A percentile compares a stretch with the other conserved stretches of the same genome.
Evolutionary conservation across 2,329 filamentous ascomycete genomes (phyloP).

Genomic region (Pseudocercospora pini-densiflorae): DNA sequence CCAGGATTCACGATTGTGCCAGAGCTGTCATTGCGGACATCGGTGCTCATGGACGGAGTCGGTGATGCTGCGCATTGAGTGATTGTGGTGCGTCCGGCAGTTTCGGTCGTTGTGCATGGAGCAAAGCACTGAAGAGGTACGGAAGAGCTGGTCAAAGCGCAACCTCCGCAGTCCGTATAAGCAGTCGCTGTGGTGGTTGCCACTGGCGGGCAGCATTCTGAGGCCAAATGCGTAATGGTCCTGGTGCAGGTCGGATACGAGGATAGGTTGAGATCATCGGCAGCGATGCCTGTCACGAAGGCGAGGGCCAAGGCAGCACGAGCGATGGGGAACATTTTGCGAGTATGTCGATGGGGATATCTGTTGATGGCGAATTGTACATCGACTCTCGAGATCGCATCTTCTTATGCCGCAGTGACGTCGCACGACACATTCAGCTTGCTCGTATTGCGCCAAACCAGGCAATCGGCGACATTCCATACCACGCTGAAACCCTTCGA

Average conservation of each 20-base stretch:
- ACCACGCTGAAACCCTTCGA: constrained; percentile 6
- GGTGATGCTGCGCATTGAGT: constrained; percentile 6
- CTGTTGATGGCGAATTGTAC: neutral
- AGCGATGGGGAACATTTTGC: neutral
- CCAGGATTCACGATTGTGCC: neutral
- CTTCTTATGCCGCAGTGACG: neutral
- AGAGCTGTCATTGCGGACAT: neutral
- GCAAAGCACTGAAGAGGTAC: constrained; percentile 16
- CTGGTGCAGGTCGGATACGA: constrained; percentile 13
- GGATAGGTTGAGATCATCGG: neutral
- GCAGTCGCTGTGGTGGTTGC: constrained; percentile 10
- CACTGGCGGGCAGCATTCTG: constrained; percentile 16
- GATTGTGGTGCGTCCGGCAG: constrained; percentile 10
- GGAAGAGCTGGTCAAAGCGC: constrained; percentile 6
- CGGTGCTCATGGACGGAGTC: neutral
- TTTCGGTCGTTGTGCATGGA: constrained; percentile 11
- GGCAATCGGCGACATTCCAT: constrained; percentile 5
- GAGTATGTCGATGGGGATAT: neutral
- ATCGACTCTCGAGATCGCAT: neutral
- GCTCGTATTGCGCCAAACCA: neutral
- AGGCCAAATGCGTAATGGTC: constrained; percentile 6
- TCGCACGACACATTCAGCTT: neutral
- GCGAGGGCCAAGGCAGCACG: neutral
- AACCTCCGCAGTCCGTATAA: constrained; percentile 12
- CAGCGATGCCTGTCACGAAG: neutral